Conservation (phyloP, 306 rosid genomes). For the Cucumis melo region DNA sequence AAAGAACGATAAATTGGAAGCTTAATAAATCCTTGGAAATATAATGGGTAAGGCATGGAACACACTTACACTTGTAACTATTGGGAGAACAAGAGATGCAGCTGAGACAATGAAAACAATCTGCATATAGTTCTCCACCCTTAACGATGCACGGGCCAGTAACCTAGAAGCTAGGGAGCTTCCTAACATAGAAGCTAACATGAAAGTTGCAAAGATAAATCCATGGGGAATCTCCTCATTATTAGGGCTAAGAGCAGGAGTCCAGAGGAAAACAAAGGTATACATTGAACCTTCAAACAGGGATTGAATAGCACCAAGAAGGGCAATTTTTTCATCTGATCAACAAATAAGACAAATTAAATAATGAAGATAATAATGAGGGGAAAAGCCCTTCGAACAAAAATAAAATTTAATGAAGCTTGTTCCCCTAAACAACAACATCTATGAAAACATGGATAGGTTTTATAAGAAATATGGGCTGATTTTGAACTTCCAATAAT, state of each 20-base stretch:
- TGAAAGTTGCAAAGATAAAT: slow-evolving; percentile 91
- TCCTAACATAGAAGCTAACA: slow-evolving; percentile 95
- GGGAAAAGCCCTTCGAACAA: neutral
- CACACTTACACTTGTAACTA: slow-evolving; percentile 49
- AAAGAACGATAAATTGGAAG: slow-evolving; percentile 25
- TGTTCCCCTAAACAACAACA: neutral
- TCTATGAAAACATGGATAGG: neutral
- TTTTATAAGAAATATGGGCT: neutral
- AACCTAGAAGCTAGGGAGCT: slow-evolving; percentile 87
- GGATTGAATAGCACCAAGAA: slow-evolving; percentile 96
- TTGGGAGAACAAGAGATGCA: slow-evolving; percentile 62
- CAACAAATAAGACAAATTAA: slow-evolving; percentile 11
- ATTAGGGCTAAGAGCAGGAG: slow-evolving; percentile 96
- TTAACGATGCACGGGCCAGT: slow-evolving; percentile 58
- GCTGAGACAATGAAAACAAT: slow-evolving; percentile 73
- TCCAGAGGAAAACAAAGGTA: slow-evolving; percentile 93
- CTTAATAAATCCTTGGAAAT: slow-evolving; percentile 55
- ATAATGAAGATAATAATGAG: neutral
- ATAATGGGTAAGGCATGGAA: slow-evolving; percentile 50
- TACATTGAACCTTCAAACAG: slow-evolving; percentile 99
- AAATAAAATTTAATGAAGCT: neutral
- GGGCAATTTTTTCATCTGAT: slow-evolving; percentile 75
- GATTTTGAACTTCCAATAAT: neutral
- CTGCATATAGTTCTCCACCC: slow-evolving; percentile 94
- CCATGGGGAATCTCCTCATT: slow-evolving; percentile 98